Evolutionary conservation across 768 basidiomycete genomes (phyloP).

Genomic region (Mycena maculata): DNA sequence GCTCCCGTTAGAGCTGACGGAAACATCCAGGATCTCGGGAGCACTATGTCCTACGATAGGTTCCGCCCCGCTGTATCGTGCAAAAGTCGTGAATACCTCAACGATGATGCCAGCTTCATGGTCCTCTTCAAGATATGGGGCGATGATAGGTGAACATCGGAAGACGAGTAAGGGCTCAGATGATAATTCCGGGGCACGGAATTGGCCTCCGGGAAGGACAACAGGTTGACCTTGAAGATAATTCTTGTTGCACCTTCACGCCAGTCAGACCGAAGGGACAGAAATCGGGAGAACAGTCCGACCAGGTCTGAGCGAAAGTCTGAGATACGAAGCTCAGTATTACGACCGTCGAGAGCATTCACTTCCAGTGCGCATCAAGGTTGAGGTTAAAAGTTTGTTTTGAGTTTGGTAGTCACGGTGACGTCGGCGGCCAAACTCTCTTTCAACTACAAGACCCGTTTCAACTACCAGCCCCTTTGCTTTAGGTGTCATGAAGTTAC

Average conservation of each 20-base stretch:
- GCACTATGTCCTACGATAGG: background rate
- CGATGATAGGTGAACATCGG: constrained; percentile 58
- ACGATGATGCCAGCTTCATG: constrained; percentile 24
- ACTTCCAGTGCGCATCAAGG: background rate
- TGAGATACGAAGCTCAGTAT: constrained; percentile 11
- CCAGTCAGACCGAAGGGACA: constrained; percentile 11
- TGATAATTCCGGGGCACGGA: constrained; percentile 50
- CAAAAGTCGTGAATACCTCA: constrained; percentile 26
- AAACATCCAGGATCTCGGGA: constrained; percentile 13
- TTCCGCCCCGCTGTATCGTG: constrained; percentile 17
- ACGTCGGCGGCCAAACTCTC: too few species aligned
- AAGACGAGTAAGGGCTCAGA: constrained; percentile 54
- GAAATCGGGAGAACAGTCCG: constrained; percentile 1
- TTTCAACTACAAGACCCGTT: too few species aligned
- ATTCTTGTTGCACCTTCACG: constrained; percentile 63
- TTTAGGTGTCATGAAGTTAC: too few species aligned
- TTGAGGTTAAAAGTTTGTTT: too few species aligned
- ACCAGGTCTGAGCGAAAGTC: constrained; percentile 25
- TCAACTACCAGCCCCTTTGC: too few species aligned
- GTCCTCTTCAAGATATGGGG: constrained; percentile 61
- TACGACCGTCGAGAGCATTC: constrained; percentile 6
- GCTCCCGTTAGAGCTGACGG: constrained; percentile 6
- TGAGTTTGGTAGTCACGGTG: too few species aligned
- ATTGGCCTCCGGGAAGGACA: constrained; percentile 59
- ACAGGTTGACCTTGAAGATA: constrained; percentile 54